These are phyloP conservation scores for Porphyra umbilicalis DNA, from an alignment of 31 red algal species.

Conservation along the genomic window DNA sequence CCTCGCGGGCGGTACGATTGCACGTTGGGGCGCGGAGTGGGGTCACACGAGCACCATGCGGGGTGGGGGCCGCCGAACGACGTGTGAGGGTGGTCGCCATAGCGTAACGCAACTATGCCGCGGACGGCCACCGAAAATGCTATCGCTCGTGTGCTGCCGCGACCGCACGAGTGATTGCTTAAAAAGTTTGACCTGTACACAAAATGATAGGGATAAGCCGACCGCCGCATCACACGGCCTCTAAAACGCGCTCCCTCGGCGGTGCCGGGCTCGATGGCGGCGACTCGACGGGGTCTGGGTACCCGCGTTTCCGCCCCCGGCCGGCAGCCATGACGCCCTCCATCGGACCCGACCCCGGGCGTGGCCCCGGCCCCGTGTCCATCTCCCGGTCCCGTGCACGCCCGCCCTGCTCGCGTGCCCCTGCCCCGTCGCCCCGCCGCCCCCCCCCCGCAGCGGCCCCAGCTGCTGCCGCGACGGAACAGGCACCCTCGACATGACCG, in stretches of 20 bases:
- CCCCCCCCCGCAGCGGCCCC: background rate
- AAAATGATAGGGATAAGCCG: background rate
- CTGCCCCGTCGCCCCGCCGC: background rate
- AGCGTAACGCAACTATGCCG: too few species aligned
- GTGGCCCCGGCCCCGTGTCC: background rate
- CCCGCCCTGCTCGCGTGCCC: background rate
- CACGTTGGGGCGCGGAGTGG: too few species aligned
- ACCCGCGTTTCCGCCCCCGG: background rate
- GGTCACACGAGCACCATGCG: too few species aligned
- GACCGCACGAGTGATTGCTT: too few species aligned
- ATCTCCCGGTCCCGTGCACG: background rate
- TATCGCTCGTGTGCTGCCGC: too few species aligned
- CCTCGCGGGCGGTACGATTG: too few species aligned
- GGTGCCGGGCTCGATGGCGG: background rate
- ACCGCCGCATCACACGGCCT: background rate
- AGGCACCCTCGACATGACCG: slow-evolving; percentile 43
- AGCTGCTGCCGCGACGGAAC: too few species aligned
- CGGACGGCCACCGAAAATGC: too few species aligned
- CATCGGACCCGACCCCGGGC: background rate
- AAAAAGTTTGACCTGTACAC: background rate
- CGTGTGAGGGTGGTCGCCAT: too few species aligned
- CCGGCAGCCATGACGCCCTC: background rate
- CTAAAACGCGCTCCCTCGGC: background rate
- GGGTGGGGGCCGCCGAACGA: too few species aligned
- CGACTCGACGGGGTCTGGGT: background rate